Percentiles rank a stretch among this genome's conserved stretches.
Evolutionary conservation across 768 basidiomycete species (phyloP).

Genomic region (Lactarius hatsudake): DNA sequence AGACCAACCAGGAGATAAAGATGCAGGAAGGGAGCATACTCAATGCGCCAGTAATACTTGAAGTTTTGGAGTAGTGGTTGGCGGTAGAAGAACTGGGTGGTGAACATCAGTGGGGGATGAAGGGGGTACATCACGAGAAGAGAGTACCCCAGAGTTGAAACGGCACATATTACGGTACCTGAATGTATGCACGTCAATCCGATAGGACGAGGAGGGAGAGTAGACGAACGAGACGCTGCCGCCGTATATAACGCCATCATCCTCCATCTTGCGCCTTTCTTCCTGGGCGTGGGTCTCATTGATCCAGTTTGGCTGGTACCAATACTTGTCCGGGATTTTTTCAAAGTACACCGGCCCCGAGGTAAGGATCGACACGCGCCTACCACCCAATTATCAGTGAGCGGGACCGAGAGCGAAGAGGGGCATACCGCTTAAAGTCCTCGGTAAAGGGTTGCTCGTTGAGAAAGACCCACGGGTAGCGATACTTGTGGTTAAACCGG

Average conservation of each 20-base stretch:
- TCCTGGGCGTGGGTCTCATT: slow-evolving; percentile 46
- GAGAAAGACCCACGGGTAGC: slow-evolving; percentile 87
- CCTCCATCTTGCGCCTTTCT: slow-evolving; percentile 42
- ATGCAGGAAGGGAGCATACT: slow-evolving; percentile 45
- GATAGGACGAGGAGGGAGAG: not conserved
- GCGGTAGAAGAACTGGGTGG: slow-evolving; percentile 70
- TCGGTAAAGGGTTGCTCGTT: slow-evolving; percentile 81
- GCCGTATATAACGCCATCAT: slow-evolving; percentile 19
- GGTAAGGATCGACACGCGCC: slow-evolving; percentile 35
- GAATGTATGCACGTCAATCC: not conserved
- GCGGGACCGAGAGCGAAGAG: not conserved
- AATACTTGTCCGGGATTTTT: slow-evolving; percentile 45
- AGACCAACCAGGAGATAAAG: not conserved
- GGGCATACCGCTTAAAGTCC: slow-evolving; percentile 62
- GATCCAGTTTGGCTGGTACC: slow-evolving; percentile 51
- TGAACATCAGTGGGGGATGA: slow-evolving; percentile 2
- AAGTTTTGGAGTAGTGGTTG: slow-evolving; percentile 74
- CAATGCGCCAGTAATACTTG: slow-evolving; percentile 89
- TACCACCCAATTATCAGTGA: slow-evolving; percentile 6
- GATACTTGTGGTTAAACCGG: slow-evolving; percentile 75
- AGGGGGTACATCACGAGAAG: not conserved
- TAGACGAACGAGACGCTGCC: slow-evolving; percentile 19
- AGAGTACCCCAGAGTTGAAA: slow-evolving; percentile 45
- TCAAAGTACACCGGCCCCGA: slow-evolving; percentile 40
- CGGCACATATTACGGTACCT: slow-evolving; percentile 53